Conservation (phyloP, 495 filamentous ascomycete genomes). For the Podospora sp. region DNA sequence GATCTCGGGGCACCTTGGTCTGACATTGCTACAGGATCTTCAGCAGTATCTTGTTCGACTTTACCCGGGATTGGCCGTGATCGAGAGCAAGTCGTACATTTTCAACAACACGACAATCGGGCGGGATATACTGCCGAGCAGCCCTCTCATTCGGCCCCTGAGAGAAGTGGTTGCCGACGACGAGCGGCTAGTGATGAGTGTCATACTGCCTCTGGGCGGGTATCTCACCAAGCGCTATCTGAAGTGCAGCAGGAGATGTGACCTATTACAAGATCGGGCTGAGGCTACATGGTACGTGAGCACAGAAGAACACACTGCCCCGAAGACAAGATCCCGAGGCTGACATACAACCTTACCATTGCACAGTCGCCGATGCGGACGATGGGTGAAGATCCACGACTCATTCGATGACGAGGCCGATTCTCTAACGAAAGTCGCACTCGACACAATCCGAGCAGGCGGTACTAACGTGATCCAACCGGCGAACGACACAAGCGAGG, state of each 20-base stretch:
- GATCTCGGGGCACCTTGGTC: neutral
- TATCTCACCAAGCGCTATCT: neutral
- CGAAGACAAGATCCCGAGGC: too few relatives aligned
- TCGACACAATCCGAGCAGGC: too few relatives aligned
- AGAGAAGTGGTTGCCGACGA: neutral
- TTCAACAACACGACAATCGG: neutral
- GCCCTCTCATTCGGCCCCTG: neutral
- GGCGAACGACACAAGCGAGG: too few relatives aligned
- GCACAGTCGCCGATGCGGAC: too few relatives aligned
- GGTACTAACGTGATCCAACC: too few relatives aligned
- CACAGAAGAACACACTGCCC: too few relatives aligned
- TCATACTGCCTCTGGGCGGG: neutral
- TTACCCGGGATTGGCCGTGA: neutral
- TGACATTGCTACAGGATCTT: neutral
- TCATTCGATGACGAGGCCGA: too few relatives aligned
- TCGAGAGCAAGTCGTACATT: neutral
- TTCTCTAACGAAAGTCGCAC: too few relatives aligned
- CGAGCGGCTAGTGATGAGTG: neutral
- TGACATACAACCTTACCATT: too few relatives aligned
- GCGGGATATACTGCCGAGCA: neutral
- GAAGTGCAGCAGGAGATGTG: neutral
- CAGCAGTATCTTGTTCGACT: neutral
- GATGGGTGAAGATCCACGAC: too few relatives aligned
- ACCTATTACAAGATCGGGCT: neutral
- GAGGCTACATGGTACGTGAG: neutral